phyloP scores from a whole-genome alignment of 345 rosid species.

The Eucalyptus victrix region DNA sequence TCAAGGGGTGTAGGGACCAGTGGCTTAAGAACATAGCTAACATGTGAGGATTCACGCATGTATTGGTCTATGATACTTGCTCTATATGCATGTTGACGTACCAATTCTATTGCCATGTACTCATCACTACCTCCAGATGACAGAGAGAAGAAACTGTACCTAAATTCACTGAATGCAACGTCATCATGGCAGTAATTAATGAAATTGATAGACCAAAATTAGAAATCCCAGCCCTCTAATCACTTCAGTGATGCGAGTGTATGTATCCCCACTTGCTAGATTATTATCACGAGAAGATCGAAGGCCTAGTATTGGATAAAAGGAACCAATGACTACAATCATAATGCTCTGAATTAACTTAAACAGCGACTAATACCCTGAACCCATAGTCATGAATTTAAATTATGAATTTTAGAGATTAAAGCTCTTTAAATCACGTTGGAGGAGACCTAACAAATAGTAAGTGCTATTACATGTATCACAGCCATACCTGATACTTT shows the following conservation, averaged over 20 bases:
- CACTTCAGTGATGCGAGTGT: background rate
- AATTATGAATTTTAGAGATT: background rate
- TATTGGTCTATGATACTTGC: background rate
- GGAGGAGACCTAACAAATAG: background rate
- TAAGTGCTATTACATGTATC: background rate
- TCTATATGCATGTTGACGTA: background rate
- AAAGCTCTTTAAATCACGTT: background rate
- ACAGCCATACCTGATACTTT: background rate
- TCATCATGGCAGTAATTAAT: background rate
- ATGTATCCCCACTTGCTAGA: background rate
- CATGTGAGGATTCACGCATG: background rate
- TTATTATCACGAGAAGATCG: background rate
- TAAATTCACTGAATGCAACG: background rate
- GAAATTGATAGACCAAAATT: background rate
- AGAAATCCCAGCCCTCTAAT: background rate
- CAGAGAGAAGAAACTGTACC: background rate
- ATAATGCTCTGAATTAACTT: background rate
- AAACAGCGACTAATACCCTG: background rate
- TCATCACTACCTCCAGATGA: background rate
- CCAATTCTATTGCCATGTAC: background rate
- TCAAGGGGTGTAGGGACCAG: background rate
- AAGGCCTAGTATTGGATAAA: background rate
- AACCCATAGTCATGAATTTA: background rate
- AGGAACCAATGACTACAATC: background rate
- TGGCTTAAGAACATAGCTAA: background rate